Percentiles rank a stretch among this genome's conserved stretches.
These are phyloP conservation scores for Fusarium graminum DNA, from an alignment of 2,329 filamentous ascomycete species.

Conservation along the genomic window DNA sequence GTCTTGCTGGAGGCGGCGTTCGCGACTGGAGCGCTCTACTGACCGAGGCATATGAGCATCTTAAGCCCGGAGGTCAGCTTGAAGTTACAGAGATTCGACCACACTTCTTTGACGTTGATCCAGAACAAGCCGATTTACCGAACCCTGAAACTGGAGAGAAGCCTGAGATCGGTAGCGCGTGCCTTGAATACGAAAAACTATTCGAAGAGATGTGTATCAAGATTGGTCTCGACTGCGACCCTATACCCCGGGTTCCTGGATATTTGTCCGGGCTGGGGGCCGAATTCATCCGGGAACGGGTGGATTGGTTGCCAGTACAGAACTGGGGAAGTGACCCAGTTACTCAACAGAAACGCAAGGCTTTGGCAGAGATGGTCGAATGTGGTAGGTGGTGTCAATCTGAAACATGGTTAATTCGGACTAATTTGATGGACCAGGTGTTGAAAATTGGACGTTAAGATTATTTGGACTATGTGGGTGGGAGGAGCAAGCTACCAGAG, in stretches of 20 bases:
- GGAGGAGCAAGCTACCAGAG: slow-evolving; percentile 51
- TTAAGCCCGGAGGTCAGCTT: slow-evolving; percentile 60
- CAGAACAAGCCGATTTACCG: slow-evolving; percentile 38
- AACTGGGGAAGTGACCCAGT: slow-evolving; percentile 58
- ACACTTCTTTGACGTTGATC: slow-evolving; percentile 57
- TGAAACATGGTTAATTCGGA: neutral
- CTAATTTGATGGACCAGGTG: slow-evolving; percentile 34
- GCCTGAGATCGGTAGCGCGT: slow-evolving; percentile 47
- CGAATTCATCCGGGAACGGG: slow-evolving; percentile 56
- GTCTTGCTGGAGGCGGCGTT: slow-evolving; percentile 61
- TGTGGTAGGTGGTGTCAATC: slow-evolving; percentile 49
- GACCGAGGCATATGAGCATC: slow-evolving; percentile 54
- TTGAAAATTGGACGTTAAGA: slow-evolving; percentile 52
- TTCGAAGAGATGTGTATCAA: slow-evolving; percentile 49
- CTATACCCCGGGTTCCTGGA: slow-evolving; percentile 52
- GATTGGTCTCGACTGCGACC: slow-evolving; percentile 57
- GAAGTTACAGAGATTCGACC: slow-evolving; percentile 60
- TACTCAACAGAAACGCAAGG: slow-evolving; percentile 53
- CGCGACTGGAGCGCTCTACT: slow-evolving; percentile 57
- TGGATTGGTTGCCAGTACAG: slow-evolving; percentile 58
- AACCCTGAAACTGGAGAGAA: slow-evolving; percentile 25
- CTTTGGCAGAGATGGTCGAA: slow-evolving; percentile 55
- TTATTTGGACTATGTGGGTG: slow-evolving; percentile 52
- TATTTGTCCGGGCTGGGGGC: slow-evolving; percentile 57
- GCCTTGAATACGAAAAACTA: slow-evolving; percentile 53